Conservation (phyloP, 768 basidiomycete genomes). For the Lanmaoa rubissima region DNA sequence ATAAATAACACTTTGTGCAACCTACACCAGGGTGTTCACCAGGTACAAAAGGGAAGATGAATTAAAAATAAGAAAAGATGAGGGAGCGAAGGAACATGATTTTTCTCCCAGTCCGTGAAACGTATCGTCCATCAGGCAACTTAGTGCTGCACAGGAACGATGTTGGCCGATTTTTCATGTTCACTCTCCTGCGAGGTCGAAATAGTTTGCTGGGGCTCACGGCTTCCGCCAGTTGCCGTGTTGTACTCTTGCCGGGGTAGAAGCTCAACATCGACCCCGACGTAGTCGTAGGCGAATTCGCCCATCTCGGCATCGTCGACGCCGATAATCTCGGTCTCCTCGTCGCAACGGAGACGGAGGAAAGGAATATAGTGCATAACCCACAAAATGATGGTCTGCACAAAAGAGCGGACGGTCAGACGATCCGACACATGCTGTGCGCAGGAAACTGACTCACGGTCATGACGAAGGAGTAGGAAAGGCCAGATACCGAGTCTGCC, state of each 20-base stretch:
- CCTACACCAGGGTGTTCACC: not conserved
- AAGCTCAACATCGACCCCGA: constrained; percentile 63
- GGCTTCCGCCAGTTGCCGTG: constrained; percentile 28
- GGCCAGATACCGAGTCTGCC: constrained; percentile 65
- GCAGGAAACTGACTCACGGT: constrained; percentile 49
- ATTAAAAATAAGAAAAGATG: not conserved
- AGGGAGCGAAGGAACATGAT: not conserved
- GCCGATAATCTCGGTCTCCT: constrained; percentile 74
- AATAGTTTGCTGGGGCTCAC: constrained; percentile 34
- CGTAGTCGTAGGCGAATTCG: constrained; percentile 87
- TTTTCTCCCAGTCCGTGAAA: too few relatives aligned
- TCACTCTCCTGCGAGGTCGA: constrained; percentile 30
- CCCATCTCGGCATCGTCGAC: constrained; percentile 91
- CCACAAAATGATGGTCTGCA: constrained; percentile 78
- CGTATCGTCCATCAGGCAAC: not conserved
- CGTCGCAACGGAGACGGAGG: constrained; percentile 63
- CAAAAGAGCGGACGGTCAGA: not conserved
- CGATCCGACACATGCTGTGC: not conserved
- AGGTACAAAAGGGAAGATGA: too few relatives aligned
- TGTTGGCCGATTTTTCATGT: constrained; percentile 20
- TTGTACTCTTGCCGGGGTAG: constrained; percentile 32
- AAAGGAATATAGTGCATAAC: constrained; percentile 86
- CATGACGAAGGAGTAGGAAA: constrained; percentile 72
- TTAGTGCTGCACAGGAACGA: not conserved
- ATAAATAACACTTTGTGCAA: not conserved